Evolutionary conservation across 768 basidiomycete species (phyloP).

Genomic region (Lactarius trivialis): DNA sequence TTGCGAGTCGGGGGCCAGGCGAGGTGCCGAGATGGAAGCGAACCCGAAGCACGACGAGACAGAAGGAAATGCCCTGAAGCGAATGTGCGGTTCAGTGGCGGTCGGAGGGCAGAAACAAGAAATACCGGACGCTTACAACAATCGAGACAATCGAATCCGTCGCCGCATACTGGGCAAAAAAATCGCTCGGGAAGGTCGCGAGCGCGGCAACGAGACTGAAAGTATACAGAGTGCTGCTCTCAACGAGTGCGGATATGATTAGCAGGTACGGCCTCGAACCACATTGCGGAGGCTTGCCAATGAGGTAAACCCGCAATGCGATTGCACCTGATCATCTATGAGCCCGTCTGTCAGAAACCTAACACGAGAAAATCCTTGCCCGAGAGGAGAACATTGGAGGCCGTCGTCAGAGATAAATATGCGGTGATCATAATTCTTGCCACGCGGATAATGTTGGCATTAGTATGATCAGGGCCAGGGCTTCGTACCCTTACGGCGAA

Average conservation of each 20-base stretch:
- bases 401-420: background rate
- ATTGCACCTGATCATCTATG: background rate
- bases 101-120: background rate
- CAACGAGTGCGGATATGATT: background rate
- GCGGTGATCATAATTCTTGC: constrained; percentile 1
- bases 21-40: background rate
- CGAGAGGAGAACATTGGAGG: background rate
- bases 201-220: background rate
- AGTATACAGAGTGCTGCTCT: constrained; percentile 10
- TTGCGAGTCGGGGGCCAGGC: background rate
- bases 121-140: background rate
- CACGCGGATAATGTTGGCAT: background rate
- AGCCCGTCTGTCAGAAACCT: background rate
- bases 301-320: background rate
- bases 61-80: constrained; percentile 10
- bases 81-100: background rate
- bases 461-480: too few species aligned
- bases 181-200: background rate
- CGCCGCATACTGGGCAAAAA: background rate
- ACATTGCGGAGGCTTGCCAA: background rate
- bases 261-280: background rate
- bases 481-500: background rate
- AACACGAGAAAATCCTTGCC: background rate
- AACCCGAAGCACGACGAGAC: constrained; percentile 5
- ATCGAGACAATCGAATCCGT: constrained; percentile 2